A percentile compares a stretch with the other conserved stretches of the same genome.
Evolutionary conservation across 208 protist species (phyloP).

Genomic region (Trypanosoma theileri): DNA sequence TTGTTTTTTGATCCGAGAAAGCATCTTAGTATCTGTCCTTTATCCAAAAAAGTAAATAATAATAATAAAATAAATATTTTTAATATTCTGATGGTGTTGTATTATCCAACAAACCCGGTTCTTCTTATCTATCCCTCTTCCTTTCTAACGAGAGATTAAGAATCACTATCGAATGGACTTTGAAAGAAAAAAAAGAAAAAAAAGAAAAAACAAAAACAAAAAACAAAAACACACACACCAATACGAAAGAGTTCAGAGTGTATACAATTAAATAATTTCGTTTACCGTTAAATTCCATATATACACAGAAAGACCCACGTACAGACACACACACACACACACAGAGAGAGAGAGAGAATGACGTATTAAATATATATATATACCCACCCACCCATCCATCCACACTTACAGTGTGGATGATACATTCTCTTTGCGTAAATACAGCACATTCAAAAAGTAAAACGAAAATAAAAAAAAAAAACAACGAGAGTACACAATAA

Average conservation of each 20-base stretch:
- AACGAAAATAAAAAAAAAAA: background rate
- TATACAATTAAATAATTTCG: too few species aligned
- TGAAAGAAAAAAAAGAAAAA: too few species aligned
- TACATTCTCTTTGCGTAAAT: too few species aligned
- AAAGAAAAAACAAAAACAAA: too few species aligned
- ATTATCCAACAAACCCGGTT: background rate
- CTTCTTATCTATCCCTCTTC: too few species aligned
- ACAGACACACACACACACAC: slow-evolving; percentile 15
- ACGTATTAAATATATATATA: too few species aligned
- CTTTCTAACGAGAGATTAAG: too few species aligned
- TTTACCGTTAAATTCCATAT: background rate
- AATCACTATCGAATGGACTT: too few species aligned
- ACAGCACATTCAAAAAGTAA: slow-evolving; percentile 10
- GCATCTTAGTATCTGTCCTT: slow-evolving; percentile 1
- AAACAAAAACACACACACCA: too few species aligned
- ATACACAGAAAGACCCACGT: slow-evolving; percentile 13
- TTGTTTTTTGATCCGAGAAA: slow-evolving; percentile 35
- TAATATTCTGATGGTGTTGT: background rate
- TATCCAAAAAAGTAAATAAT: background rate
- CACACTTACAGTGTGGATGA: slow-evolving; percentile 7
- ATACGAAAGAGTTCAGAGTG: too few species aligned
- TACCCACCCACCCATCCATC: slow-evolving; percentile 20
- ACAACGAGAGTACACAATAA: too few species aligned
- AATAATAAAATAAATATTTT: background rate
- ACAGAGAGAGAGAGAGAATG: too few species aligned